Evolutionary conservation across 2,329 filamentous ascomycete genomes (phyloP).

Genomic region (Colletotrichum neosansevieriae): DNA sequence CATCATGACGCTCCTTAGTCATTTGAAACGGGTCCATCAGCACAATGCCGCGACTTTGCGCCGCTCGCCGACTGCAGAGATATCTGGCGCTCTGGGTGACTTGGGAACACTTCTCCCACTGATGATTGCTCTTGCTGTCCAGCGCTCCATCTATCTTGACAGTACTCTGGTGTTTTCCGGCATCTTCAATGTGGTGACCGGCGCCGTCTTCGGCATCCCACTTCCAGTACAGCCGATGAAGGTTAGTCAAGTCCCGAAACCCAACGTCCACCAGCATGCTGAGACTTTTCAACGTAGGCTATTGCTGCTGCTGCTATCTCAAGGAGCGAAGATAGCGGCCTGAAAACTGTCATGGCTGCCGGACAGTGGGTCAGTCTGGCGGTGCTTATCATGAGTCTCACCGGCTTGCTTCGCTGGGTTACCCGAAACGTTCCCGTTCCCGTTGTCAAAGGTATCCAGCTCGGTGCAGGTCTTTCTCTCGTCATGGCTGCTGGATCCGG

Average conservation of each 20-base stretch:
- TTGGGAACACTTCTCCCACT: constrained; percentile 90
- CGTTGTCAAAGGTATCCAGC: constrained; percentile 93
- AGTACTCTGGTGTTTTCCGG: constrained; percentile 91
- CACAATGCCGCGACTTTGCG: constrained; percentile 64
- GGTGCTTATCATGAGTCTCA: constrained; percentile 82
- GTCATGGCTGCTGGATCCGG: constrained; percentile 80
- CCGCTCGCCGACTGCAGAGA: constrained; percentile 70
- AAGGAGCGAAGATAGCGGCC: constrained; percentile 64
- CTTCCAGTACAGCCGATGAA: constrained; percentile 92
- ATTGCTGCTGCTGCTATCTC: constrained; percentile 92
- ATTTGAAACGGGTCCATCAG: constrained; percentile 49
- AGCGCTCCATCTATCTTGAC: constrained; percentile 82
- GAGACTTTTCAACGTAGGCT: constrained; percentile 60
- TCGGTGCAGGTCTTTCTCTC: constrained; percentile 88
- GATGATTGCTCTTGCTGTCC: constrained; percentile 85
- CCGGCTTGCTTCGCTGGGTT: constrained; percentile 81
- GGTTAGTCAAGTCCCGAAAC: constrained; percentile 49
- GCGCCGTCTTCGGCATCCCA: constrained; percentile 86
- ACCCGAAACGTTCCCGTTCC: constrained; percentile 83
- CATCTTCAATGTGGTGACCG: constrained; percentile 86
- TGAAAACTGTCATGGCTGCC: constrained; percentile 80
- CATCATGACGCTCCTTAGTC: constrained; percentile 35
- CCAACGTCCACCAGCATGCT: background rate
- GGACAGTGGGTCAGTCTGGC: constrained; percentile 78
- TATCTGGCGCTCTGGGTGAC: constrained; percentile 89